Evolutionary conservation across 2,329 filamentous ascomycete genomes (phyloP).

Genomic region (Talaromyces pinophilus): DNA sequence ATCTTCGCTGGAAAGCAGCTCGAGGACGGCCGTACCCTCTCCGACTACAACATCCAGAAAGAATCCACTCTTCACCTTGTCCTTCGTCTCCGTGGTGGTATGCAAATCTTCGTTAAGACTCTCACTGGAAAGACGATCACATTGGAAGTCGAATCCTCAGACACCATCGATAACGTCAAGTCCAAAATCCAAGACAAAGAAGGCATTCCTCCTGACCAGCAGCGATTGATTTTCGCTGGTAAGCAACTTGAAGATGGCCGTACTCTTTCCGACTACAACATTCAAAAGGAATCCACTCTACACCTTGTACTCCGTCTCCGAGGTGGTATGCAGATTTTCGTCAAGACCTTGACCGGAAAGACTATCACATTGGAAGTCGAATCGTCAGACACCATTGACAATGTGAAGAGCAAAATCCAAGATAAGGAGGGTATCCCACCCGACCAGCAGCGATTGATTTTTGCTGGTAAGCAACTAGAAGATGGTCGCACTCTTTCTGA

Average conservation of each 20-base stretch:
- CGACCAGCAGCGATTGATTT: constrained; percentile 70
- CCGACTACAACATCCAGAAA: constrained; percentile 96
- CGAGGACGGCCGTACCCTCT: constrained; percentile 87
- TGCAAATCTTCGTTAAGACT: constrained; percentile 61
- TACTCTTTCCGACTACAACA: constrained; percentile 87
- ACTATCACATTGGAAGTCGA: constrained; percentile 70
- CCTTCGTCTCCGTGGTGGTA: constrained; percentile 81
- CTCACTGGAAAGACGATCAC: constrained; percentile 88
- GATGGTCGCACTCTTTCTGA: constrained; percentile 54
- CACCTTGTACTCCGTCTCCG: constrained; percentile 79
- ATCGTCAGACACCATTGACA: constrained; percentile 68
- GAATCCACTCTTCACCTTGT: constrained; percentile 83
- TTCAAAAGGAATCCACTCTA: constrained; percentile 85
- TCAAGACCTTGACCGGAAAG: constrained; percentile 78
- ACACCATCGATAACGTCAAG: constrained; percentile 95
- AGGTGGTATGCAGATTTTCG: constrained; percentile 83
- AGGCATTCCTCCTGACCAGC: constrained; percentile 79
- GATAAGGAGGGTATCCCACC: constrained; percentile 79
- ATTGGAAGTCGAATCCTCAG: constrained; percentile 81
- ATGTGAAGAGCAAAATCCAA: constrained; percentile 72
- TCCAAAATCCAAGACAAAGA: constrained; percentile 79
- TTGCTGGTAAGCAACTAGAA: constrained; percentile 66
- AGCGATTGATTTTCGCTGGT: constrained; percentile 24
- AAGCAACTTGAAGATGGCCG: constrained; percentile 24
- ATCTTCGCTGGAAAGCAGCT: constrained; percentile 97